Percentiles rank a stretch among this genome's conserved stretches.
These are phyloP conservation scores for Orychophragmus violaceus DNA, from an alignment of 345 rosid genomes.

Conservation along the genomic window DNA sequence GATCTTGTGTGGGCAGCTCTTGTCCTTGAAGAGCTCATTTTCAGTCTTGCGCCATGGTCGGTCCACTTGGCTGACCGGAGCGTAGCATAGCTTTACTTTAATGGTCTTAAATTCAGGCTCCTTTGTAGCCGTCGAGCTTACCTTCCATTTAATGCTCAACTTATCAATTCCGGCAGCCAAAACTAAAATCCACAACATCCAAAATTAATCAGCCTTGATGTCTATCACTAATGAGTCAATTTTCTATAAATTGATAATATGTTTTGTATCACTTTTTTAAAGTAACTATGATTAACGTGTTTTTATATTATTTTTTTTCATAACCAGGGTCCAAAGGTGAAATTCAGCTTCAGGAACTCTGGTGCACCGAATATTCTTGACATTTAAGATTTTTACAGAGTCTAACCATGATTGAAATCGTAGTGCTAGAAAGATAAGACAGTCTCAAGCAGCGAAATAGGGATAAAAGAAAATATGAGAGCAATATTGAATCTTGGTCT, in stretches of 20 bases:
- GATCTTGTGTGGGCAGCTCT: slow-evolving; percentile 35
- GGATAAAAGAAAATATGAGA: no score
- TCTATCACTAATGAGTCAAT: neutral
- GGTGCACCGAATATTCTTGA: neutral
- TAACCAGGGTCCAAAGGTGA: neutral
- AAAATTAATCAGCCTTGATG: neutral
- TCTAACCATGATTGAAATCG: neutral
- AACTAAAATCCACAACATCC: slow-evolving; percentile 5
- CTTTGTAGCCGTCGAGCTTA: slow-evolving; percentile 7
- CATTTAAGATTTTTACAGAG: neutral
- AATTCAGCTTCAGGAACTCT: neutral
- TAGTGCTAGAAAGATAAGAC: no score
- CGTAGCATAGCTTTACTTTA: slow-evolving; percentile 33
- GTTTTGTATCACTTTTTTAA: neutral
- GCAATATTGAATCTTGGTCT: neutral
- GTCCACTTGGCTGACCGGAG: slow-evolving; percentile 30
- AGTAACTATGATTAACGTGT: neutral
- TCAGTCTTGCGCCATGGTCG: slow-evolving; percentile 35
- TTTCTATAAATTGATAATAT: neutral
- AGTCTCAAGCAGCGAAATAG: no score
- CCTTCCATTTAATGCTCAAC: slow-evolving; percentile 22
- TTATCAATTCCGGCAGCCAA: slow-evolving; percentile 19
- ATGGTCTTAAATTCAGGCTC: slow-evolving; percentile 7
- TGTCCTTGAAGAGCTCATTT: slow-evolving; percentile 31
- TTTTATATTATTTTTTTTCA: neutral